A percentile compares a stretch with the other conserved stretches of the same genome.
Conservation (phyloP, 2,329 filamentous ascomycete species). For the Nigrospora sphaerica region DNA sequence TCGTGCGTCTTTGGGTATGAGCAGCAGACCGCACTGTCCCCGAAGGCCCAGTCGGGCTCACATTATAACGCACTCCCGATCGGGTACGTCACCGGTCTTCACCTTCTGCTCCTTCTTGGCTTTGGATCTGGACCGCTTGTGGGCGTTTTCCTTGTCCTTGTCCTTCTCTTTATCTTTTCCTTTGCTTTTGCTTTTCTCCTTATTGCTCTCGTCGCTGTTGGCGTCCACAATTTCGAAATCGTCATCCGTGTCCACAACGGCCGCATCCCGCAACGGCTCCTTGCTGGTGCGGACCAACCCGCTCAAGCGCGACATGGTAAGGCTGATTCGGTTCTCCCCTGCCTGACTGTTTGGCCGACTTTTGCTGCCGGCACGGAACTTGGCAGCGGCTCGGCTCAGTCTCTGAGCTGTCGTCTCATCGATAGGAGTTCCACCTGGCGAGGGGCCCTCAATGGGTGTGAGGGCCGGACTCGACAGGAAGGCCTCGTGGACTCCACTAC, state of each 20-base stretch:
- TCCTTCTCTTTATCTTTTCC: slow-evolving; percentile 14
- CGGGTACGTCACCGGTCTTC: slow-evolving; percentile 15
- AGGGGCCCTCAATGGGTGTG: slow-evolving; percentile 24
- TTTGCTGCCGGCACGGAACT: slow-evolving; percentile 39
- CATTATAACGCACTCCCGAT: slow-evolving; percentile 24
- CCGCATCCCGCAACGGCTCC: slow-evolving; percentile 33
- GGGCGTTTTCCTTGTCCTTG: slow-evolving; percentile 8
- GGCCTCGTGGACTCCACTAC: slow-evolving; percentile 44
- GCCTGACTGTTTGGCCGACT: slow-evolving; percentile 53
- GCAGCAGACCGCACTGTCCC: no score
- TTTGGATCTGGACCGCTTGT: slow-evolving; percentile 5
- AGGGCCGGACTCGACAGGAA: slow-evolving; percentile 30
- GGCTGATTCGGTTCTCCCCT: slow-evolving; percentile 50
- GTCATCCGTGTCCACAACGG: slow-evolving; percentile 12
- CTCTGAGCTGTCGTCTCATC: slow-evolving; percentile 49
- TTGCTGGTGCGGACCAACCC: slow-evolving; percentile 44
- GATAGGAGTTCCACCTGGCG: slow-evolving; percentile 34
- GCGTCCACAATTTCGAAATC: slow-evolving; percentile 15
- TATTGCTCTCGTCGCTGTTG: slow-evolving; percentile 5
- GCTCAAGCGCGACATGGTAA: slow-evolving; percentile 49
- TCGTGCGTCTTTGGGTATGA: no score
- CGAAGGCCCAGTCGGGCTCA: slow-evolving; percentile 5
- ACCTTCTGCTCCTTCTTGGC: slow-evolving; percentile 17
- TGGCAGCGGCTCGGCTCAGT: slow-evolving; percentile 50
- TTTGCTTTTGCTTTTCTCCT: slow-evolving; percentile 12